Evolutionary conservation across 768 basidiomycete species (phyloP), one percentile per base, ranked within the genome.

Genomic region (Mycena leptocephala): DNA sequence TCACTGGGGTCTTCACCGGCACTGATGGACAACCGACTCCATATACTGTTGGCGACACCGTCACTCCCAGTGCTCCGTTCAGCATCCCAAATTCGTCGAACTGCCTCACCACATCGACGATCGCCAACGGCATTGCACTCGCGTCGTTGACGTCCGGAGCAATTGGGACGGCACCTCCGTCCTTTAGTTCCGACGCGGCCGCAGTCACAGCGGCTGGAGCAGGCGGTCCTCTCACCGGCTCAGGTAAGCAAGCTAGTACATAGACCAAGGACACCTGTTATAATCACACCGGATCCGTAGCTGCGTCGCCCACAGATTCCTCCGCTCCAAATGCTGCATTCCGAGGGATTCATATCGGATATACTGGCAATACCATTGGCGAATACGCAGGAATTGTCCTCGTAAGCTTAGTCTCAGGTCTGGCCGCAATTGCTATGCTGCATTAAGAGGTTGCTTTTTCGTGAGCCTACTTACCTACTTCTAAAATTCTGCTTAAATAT

Each of bases 31-130:
- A 32, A 33, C 24, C 69, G 3, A 70, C 72, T 5, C 20, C 51
- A 6, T 88, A 86, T 78, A 89, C 88, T 24, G 84, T 88, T 56
- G 88, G 88, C 11, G 85, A 85, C 69, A 81, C 82, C 11, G 69
- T 83, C 33, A 89, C 88, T 5, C 88, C 88, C 5, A 72, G 82
- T 16, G 82, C 83, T 2, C 79, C 86, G 0, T 83, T 80, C 77
- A 82, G 76, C 63, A 88, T 83, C 0, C 88, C 88, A 1, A 82
- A 80, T 20, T 88, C 87, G 16, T 86, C 85, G 22, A 87, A 86
- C 77, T 89, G 88, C 65, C 82, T 76, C 51, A 87, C 85, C 16
- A 82, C 82, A 4, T 48, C 84, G n/a, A 84, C 85, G 14, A 83
- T 88, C 20, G 73, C 83, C 53, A 89, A 88, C 67, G 87, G 87